Evolutionary conservation across 2,329 filamentous ascomycete species (phyloP).

Genomic region (Ascochyta koolunga): DNA sequence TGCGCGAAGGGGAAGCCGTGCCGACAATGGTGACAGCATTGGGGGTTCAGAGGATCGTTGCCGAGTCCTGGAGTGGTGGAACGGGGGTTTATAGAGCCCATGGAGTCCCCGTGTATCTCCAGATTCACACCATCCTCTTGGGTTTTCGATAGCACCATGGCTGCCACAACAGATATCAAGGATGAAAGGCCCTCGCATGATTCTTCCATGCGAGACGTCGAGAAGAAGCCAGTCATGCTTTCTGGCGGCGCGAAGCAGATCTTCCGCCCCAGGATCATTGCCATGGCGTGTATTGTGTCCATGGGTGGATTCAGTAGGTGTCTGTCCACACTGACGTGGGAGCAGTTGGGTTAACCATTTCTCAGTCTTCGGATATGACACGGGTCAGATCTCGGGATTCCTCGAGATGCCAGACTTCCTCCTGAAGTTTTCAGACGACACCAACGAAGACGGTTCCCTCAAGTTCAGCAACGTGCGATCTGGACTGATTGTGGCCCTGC

Average conservation of each 20-base stretch:
- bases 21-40: constrained; percentile 15
- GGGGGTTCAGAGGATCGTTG: constrained; percentile 7
- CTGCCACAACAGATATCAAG: constrained; percentile 5
- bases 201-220: constrained; percentile 33
- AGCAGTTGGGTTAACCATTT: neutral
- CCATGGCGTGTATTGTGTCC: constrained; percentile 43
- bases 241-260: constrained; percentile 33
- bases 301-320: constrained; percentile 43
- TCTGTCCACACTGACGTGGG: neutral
- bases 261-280: constrained; percentile 39
- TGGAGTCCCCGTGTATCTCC: constrained; percentile 8
- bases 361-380: constrained; percentile 42
- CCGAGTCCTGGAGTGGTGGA: constrained; percentile 8
- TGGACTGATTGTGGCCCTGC: constrained; percentile 47
- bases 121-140: neutral
- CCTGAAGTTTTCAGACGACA: constrained; percentile 36
- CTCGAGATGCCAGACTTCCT: constrained; percentile 46
- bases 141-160: neutral
- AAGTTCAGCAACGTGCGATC: constrained; percentile 41
- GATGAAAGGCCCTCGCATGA: constrained; percentile 23
- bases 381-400: constrained; percentile 46
- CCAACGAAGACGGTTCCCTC: constrained; percentile 25
- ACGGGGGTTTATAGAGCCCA: constrained; percentile 11
- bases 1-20: neutral
- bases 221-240: constrained; percentile 38